These are phyloP conservation scores for Panaeolus papilionaceus DNA, from an alignment of 768 basidiomycete genomes.

Conservation along the genomic window DNA sequence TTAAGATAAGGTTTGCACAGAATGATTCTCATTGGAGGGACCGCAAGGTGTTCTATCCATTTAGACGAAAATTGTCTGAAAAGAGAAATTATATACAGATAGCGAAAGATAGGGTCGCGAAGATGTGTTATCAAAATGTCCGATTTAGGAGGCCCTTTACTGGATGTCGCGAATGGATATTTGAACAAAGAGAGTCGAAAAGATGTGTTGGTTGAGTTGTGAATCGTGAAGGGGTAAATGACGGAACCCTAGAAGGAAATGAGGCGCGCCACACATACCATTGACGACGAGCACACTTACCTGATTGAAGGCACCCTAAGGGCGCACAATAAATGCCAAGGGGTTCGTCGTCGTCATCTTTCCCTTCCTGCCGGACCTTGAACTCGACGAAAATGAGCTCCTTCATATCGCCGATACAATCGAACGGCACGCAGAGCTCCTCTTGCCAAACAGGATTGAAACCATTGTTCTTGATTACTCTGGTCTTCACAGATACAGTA, in stretches of 20 bases:
- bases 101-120: constrained; percentile 5
- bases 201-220: constrained; percentile 87
- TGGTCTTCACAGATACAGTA: constrained; percentile 62
- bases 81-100: constrained; percentile 5
- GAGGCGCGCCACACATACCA: constrained; percentile 4
- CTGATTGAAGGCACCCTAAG: constrained; percentile 73
- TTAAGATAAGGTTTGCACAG: constrained; percentile 3
- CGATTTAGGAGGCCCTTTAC: constrained; percentile 10
- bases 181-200: constrained; percentile 90
- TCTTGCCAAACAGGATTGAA: constrained; percentile 94
- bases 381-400: constrained; percentile 88
- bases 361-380: constrained; percentile 69
- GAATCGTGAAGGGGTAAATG: constrained; percentile 91
- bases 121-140: constrained; percentile 10
- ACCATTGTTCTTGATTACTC: constrained; percentile 81
- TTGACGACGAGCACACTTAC: constrained; percentile 43
- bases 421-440: constrained; percentile 71
- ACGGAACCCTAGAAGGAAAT: constrained; percentile 68
- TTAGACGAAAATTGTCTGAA: constrained; percentile 6
- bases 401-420: constrained; percentile 70
- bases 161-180: constrained; percentile 50
- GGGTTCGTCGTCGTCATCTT: constrained; percentile 60
- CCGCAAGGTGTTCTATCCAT: background rate
- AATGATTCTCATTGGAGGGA: background rate
- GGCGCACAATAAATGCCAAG: constrained; percentile 79